Conservation (phyloP, 495 filamentous ascomycete genomes). For the Xylaria castorea region DNA sequence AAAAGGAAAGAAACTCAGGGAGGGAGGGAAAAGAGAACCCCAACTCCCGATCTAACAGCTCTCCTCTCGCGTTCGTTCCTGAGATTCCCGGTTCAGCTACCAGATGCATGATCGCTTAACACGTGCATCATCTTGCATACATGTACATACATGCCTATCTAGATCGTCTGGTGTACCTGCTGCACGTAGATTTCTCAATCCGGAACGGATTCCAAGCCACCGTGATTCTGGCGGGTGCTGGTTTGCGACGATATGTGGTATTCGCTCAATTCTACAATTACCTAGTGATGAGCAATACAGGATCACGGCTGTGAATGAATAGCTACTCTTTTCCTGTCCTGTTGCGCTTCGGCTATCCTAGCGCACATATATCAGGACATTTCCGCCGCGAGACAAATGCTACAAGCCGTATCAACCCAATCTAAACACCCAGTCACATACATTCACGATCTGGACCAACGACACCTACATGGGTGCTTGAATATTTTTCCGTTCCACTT, state of each 20-base stretch:
- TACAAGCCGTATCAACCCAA: not conserved
- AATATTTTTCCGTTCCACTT: conserved; percentile 1
- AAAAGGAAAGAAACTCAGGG: not conserved
- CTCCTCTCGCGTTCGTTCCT: not conserved
- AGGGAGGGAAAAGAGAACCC: not conserved
- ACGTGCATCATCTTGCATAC: conserved; percentile 25
- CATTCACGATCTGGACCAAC: not conserved
- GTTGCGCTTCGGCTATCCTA: not conserved
- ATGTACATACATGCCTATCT: not conserved
- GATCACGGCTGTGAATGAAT: conserved; percentile 14
- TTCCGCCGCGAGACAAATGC: not conserved
- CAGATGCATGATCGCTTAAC: conserved; percentile 17
- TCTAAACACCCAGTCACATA: not conserved
- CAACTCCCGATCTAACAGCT: not conserved
- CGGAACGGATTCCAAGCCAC: conserved; percentile 24
- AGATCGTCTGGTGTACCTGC: not conserved
- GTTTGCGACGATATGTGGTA: conserved; percentile 10
- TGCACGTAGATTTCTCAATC: conserved; percentile 5
- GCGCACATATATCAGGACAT: not conserved
- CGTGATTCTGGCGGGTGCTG: not conserved
- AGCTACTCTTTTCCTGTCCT: not conserved
- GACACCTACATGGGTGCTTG: not conserved
- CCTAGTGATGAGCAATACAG: not conserved
- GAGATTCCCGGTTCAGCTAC: not conserved
- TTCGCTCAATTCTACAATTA: not conserved